Evolutionary conservation across 2,329 filamentous ascomycete species (phyloP).

Genomic region (Dothideomycetidae sp.): DNA sequence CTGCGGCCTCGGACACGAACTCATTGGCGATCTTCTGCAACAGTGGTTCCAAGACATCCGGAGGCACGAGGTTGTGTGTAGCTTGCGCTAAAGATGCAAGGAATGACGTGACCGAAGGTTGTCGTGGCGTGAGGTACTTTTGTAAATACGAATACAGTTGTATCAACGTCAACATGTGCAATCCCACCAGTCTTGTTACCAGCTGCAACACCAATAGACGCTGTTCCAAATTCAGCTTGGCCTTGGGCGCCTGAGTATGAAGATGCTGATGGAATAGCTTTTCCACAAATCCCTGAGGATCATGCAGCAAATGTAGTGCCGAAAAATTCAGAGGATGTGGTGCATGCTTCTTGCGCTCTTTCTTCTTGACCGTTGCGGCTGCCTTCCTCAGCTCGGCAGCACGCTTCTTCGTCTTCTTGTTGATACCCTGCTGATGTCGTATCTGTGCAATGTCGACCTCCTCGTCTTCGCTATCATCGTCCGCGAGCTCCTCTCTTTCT

Average conservation of each 20-base stretch:
- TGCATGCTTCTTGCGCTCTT: constrained; percentile 75
- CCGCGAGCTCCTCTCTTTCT: constrained; percentile 73
- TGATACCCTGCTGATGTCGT: constrained; percentile 75
- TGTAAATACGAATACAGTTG: constrained; percentile 93
- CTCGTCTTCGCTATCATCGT: constrained; percentile 73
- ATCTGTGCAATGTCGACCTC: constrained; percentile 64
- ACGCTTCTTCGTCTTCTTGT: constrained; percentile 92
- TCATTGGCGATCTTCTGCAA: constrained; percentile 95
- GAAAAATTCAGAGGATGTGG: constrained; percentile 91
- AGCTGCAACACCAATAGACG: constrained; percentile 83
- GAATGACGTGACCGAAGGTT: constrained; percentile 84
- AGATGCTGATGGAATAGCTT: constrained; percentile 80
- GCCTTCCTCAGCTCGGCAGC: constrained; percentile 66
- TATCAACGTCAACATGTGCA: constrained; percentile 84
- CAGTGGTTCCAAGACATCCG: constrained; percentile 79
- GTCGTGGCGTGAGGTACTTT: constrained; percentile 72
- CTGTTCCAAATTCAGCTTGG: constrained; percentile 73
- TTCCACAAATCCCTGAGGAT: constrained; percentile 89
- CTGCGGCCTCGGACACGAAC: constrained; percentile 82
- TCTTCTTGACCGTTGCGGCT: constrained; percentile 63
- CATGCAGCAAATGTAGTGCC: constrained; percentile 81
- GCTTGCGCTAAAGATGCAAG: constrained; percentile 84
- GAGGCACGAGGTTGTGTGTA: constrained; percentile 80
- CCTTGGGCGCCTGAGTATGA: constrained; percentile 56
- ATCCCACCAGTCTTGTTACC: constrained; percentile 75